Evolutionary conservation across 1,284 basidiomycete genomes (phyloP).

Genomic region (Cryptococcus hybrid): DNA sequence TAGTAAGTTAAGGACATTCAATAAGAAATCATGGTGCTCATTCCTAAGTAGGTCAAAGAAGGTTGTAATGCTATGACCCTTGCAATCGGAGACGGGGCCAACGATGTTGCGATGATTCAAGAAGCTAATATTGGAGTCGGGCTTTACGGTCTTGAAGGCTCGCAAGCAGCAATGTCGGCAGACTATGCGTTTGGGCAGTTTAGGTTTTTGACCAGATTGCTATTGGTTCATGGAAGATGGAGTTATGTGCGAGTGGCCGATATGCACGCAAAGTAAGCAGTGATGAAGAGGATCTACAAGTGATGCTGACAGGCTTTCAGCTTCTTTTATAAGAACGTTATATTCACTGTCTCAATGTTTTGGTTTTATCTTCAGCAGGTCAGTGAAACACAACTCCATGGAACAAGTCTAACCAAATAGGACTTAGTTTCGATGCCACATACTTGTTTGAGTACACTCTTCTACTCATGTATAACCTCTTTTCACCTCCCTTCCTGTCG

Average conservation of each 20-base stretch:
- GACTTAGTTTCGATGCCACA: constrained; percentile 78
- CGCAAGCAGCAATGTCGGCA: constrained; percentile 97
- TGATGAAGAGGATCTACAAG: not conserved
- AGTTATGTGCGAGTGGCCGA: constrained; percentile 95
- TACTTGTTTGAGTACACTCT: constrained; percentile 97
- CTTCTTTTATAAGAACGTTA: constrained; percentile 89
- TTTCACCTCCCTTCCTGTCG: constrained; percentile 94
- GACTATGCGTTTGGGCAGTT: constrained; percentile 99
- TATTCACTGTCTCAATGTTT: constrained; percentile 71
- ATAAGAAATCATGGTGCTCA: not conserved
- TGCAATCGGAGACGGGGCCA: constrained; percentile 86
- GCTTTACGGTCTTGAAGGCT: constrained; percentile 89
- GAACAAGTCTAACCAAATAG: no score
- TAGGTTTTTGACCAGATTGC: constrained; percentile 84
- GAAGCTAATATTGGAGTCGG: constrained; percentile 97
- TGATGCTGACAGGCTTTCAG: constrained; percentile 10
- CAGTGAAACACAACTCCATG: no score
- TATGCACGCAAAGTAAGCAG: constrained; percentile 75
- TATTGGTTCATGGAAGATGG: constrained; percentile 95
- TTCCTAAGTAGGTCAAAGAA: constrained; percentile 71
- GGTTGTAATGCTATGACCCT: constrained; percentile 94
- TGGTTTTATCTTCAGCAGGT: constrained; percentile 63
- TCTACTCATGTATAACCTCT: constrained; percentile 82
- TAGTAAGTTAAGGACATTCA: constrained; percentile 59
- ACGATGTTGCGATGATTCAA: constrained; percentile 65